Evolutionary conservation across 2,329 filamentous ascomycete genomes (phyloP).

Genomic region (Penicillium sp.): DNA sequence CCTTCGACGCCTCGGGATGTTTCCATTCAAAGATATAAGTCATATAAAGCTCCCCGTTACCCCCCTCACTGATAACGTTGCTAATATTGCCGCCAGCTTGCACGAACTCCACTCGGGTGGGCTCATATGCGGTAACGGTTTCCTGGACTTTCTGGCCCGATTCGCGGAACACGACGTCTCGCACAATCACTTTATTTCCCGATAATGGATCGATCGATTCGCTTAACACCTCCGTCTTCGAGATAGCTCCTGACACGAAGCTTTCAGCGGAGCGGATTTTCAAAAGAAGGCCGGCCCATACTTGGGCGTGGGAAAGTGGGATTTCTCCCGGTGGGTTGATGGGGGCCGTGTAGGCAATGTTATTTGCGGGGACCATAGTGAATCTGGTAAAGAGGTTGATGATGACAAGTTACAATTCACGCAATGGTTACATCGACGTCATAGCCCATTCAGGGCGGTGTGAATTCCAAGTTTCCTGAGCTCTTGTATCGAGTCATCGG

Average conservation of each 20-base stretch:
- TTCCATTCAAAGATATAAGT: constrained; percentile 45
- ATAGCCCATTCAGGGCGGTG: background rate
- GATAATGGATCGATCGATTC: constrained; percentile 20
- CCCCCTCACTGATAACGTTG: constrained; percentile 33
- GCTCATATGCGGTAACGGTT: constrained; percentile 25
- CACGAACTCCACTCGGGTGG: constrained; percentile 29
- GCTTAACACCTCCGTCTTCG: constrained; percentile 28
- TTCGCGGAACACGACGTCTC: constrained; percentile 32
- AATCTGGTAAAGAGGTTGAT: background rate
- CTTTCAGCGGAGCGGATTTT: constrained; percentile 32
- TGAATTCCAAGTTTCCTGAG: background rate
- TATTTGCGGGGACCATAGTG: constrained; percentile 28
- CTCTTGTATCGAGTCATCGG: background rate
- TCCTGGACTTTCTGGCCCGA: constrained; percentile 25
- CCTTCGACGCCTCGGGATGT: constrained; percentile 27
- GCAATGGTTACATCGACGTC: background rate
- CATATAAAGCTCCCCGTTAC: constrained; percentile 36
- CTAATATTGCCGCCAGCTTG: constrained; percentile 27
- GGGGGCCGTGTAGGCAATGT: constrained; percentile 39
- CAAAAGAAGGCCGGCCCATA: constrained; percentile 36
- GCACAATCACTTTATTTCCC: constrained; percentile 27
- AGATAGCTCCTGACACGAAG: constrained; percentile 31
- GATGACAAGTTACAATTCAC: background rate
- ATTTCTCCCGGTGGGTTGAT: constrained; percentile 36
- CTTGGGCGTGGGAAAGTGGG: constrained; percentile 34